phyloP scores from a whole-genome alignment of 106 monocot species.

The Dendrobium officinale region DNA sequence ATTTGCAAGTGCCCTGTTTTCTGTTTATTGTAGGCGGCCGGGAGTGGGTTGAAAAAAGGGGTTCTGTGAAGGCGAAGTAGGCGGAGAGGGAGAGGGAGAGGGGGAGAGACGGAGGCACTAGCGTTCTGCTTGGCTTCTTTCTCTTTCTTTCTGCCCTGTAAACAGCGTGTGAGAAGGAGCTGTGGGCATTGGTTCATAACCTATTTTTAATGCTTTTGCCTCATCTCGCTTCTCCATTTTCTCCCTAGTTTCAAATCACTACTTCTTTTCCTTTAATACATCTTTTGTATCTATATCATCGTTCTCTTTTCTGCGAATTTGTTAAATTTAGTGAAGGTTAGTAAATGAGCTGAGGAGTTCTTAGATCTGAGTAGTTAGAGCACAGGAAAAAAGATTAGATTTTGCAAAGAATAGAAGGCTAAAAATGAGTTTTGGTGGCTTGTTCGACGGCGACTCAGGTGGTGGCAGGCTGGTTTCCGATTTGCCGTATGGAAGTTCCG shows the following conservation, averaged over 20 bases:
- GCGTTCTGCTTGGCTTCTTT: conserved; percentile 10
- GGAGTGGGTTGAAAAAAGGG: background rate
- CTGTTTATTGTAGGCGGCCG: background rate
- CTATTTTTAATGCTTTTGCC: background rate
- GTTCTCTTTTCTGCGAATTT: background rate
- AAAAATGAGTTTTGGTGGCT: conserved; percentile 10
- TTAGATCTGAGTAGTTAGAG: background rate
- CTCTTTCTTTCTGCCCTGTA: conserved; percentile 11
- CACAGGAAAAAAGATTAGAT: too few species aligned
- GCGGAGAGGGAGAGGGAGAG: background rate
- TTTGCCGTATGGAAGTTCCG: background rate
- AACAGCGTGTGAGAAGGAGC: background rate
- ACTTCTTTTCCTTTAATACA: background rate
- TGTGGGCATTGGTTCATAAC: conserved; percentile 1
- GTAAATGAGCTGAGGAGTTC: too few species aligned
- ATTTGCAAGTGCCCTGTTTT: background rate
- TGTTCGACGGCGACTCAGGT: conserved; percentile 5
- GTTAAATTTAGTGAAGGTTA: background rate
- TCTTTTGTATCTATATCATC: background rate
- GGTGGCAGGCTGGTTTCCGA: background rate
- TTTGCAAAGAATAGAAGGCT: too few species aligned
- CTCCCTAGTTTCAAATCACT: background rate
- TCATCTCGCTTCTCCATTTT: conserved; percentile 1
- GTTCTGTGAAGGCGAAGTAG: background rate
- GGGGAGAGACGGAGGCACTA: conserved; percentile 5